Evolutionary conservation across 352 stramenopile species (phyloP).

Genomic region (Phytophthora citrophthora): DNA sequence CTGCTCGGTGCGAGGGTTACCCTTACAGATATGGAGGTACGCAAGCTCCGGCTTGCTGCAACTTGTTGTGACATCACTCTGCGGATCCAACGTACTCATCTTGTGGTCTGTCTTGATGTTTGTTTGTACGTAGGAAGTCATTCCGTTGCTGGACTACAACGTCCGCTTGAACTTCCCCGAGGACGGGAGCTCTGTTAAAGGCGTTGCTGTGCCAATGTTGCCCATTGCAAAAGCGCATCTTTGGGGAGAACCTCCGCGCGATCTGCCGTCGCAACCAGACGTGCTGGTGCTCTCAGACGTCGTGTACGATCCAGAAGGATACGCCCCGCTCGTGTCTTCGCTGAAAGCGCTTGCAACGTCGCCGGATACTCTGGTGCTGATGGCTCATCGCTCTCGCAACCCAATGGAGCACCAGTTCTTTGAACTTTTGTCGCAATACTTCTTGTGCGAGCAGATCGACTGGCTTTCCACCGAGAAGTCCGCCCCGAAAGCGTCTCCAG

Average conservation of each 20-base stretch:
- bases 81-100: conserved; percentile 16
- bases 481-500: conserved; percentile 15
- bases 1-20: conserved; percentile 66
- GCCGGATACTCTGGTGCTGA: conserved; percentile 58
- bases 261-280: conserved; percentile 54
- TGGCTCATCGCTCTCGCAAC: conserved; percentile 81
- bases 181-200: conserved; percentile 18
- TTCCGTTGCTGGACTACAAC: conserved; percentile 81
- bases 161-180: conserved; percentile 66
- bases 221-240: conserved; percentile 49
- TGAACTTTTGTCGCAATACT: conserved; percentile 52
- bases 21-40: conserved; percentile 74
- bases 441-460: conserved; percentile 55
- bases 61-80: conserved; percentile 9
- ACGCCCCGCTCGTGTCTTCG: conserved; percentile 67
- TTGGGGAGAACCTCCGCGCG: conserved; percentile 56
- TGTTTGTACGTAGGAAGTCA: conserved; percentile 50
- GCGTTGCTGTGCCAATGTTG: conserved; percentile 9
- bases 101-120: conserved; percentile 20
- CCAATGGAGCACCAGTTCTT: conserved; percentile 87
- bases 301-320: conserved; percentile 82
- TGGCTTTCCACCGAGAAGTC: conserved; percentile 40
- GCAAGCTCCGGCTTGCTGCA: conserved; percentile 18
- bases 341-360: conserved; percentile 47
- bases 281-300: conserved; percentile 82